Evolutionary conservation across 768 basidiomycete genomes (phyloP).

Genomic region (Pleurotus platypus): DNA sequence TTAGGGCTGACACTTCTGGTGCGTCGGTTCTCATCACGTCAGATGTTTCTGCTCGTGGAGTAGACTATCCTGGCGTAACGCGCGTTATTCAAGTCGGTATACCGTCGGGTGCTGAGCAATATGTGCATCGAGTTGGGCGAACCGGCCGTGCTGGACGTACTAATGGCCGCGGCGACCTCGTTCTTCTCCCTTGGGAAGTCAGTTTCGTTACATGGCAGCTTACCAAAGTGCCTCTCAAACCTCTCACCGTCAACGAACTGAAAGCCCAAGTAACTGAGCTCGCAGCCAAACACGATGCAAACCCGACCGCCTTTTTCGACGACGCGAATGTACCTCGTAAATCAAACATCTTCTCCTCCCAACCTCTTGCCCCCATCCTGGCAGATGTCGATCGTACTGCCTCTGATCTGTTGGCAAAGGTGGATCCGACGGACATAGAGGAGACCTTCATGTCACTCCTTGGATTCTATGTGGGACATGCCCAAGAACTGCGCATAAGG

Average conservation of each 20-base stretch:
- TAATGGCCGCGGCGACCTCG: slow-evolving; percentile 70
- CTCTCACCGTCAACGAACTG: slow-evolving; percentile 47
- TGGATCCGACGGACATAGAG: slow-evolving; percentile 49
- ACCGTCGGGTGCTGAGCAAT: slow-evolving; percentile 62
- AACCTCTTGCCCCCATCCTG: slow-evolving; percentile 14
- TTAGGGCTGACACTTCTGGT: slow-evolving; percentile 50
- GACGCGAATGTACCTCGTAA: background rate
- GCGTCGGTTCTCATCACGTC: slow-evolving; percentile 76
- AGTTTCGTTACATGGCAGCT: slow-evolving; percentile 64
- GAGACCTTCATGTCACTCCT: slow-evolving; percentile 65
- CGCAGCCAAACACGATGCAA: slow-evolving; percentile 43
- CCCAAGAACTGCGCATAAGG: slow-evolving; percentile 41
- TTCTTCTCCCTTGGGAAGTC: slow-evolving; percentile 77
- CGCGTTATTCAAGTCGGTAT: slow-evolving; percentile 90
- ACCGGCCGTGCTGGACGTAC: slow-evolving; percentile 67
- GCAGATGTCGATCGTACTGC: slow-evolving; percentile 26
- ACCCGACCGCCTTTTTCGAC: slow-evolving; percentile 33
- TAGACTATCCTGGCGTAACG: slow-evolving; percentile 87
- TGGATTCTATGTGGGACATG: slow-evolving; percentile 66
- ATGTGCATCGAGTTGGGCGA: slow-evolving; percentile 83
- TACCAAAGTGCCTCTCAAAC: slow-evolving; percentile 64
- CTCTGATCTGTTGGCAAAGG: slow-evolving; percentile 22
- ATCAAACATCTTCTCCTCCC: slow-evolving; percentile 11
- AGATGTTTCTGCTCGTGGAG: slow-evolving; percentile 84
- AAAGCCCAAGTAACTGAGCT: slow-evolving; percentile 40